Evolutionary conservation across 169 alveolate species (phyloP).

Genomic region (Plasmodium blacklocki): DNA sequence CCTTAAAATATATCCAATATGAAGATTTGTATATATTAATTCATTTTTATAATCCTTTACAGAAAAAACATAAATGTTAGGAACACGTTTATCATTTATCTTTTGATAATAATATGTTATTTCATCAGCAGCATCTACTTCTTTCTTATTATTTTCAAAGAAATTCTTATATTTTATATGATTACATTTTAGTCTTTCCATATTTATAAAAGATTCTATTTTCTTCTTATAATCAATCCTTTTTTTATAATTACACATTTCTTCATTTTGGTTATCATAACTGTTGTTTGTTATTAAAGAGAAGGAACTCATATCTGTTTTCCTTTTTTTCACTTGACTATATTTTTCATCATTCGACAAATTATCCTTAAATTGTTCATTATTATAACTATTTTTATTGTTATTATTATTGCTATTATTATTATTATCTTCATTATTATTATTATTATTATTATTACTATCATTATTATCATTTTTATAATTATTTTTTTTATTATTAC

Average conservation of each 20-base stretch:
- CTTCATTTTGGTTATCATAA: too few species aligned
- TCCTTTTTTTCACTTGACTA: not conserved
- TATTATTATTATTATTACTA: not conserved
- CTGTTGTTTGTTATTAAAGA: too few species aligned
- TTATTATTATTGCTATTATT: not conserved
- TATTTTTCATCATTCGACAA: not conserved
- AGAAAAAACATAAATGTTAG: constrained; percentile 60
- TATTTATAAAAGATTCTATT: not conserved
- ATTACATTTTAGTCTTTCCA: not conserved
- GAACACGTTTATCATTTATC: constrained; percentile 48
- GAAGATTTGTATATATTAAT: constrained; percentile 25
- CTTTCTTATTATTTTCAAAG: not conserved
- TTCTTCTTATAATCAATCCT: not conserved
- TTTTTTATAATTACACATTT: too few species aligned
- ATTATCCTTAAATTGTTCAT: too few species aligned
- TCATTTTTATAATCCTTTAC: constrained; percentile 22
- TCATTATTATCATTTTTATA: not conserved
- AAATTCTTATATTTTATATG: constrained; percentile 11
- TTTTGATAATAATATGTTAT: constrained; percentile 28
- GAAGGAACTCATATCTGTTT: not conserved
- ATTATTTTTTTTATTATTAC: not conserved
- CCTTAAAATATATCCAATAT: constrained; percentile 49
- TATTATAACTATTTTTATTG: too few species aligned
- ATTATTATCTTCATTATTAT: not conserved
- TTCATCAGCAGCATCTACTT: not conserved